phyloP scores from a whole-genome alignment of 164 flowering plant genomes.

The Liriodendron chinense region DNA sequence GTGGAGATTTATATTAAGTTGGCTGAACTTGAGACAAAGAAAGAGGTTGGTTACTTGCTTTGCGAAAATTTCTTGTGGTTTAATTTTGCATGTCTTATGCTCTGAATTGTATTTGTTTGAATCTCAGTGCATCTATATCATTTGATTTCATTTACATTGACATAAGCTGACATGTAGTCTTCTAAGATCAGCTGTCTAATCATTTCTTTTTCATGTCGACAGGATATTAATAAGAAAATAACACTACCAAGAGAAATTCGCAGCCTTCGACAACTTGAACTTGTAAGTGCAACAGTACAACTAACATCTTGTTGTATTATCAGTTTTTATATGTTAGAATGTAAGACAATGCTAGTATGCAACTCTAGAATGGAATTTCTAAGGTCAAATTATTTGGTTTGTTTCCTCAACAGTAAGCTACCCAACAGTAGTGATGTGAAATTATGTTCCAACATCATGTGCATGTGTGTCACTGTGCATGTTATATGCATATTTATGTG shows the following conservation, averaged over 20 bases:
- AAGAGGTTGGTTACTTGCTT: conserved; percentile 55
- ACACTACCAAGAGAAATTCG: conserved; percentile 86
- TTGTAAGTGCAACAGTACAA: conserved; percentile 49
- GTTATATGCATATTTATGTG: too few relatives aligned
- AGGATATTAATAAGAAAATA: conserved; percentile 77
- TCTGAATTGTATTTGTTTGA: background rate
- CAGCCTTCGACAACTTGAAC: conserved; percentile 76
- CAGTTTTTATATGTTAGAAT: background rate
- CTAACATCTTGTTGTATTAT: background rate
- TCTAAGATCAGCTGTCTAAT: conserved; percentile 10
- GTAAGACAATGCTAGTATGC: background rate
- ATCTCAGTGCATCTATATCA: background rate
- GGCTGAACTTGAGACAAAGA: conserved; percentile 90
- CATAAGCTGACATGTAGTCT: background rate
- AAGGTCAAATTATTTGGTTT: background rate
- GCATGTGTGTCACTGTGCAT: too few relatives aligned
- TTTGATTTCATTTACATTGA: background rate
- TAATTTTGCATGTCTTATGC: background rate
- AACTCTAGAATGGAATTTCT: background rate
- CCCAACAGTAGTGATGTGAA: too few relatives aligned
- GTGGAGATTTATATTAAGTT: conserved; percentile 95
- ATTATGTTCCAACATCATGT: too few relatives aligned
- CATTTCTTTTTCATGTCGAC: conserved; percentile 24
- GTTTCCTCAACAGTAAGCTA: background rate
- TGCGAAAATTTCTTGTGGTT: conserved; percentile 8